Base-by-base conservation (phyloP, 2,329 filamentous ascomycete genomes). In the Epichloe amarillans region DNA sequence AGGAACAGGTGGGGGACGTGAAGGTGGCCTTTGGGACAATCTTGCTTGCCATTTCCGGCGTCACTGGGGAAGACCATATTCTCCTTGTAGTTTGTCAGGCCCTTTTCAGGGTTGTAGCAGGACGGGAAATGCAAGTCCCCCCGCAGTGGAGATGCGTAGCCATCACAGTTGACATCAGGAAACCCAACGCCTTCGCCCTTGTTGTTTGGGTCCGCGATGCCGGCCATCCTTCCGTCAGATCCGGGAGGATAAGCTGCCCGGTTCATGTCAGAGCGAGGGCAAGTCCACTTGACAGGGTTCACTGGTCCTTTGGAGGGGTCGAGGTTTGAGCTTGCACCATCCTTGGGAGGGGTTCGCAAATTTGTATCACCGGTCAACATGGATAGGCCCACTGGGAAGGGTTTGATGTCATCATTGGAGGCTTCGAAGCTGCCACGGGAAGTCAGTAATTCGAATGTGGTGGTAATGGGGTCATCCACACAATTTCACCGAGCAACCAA, bases 61-160 rank as follows among this genome's bases (percentile, higher is more conserved):
- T 66, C 62, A 3, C 64, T 65, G n/a, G 83, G 84, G 61, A 77
- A 87, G 21, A 69, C 73, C 73, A 83, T 83, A 70, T 87, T 86
- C 57, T 72, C 75, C 61, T 74, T 70, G 70, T 79, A 80, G 67
- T 82, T 72, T 35, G 72, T 67, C 40, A 82, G 69, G 51, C 77
- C 80, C 45, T 75, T 71, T 41, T 74, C 63, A 33, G 83, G 83
- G 65, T 87, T 76, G 75, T 85, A 87, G 72, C 84, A 87, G 5
- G 80, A 82, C 5, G 84, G 84, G 68, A 87, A 85, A 70, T 84
- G 83, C 40, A 86, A 68, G 56, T 87, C 82, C 51, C 77, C 74
- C 39, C 83, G 79, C 43, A 81, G 72, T 53, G 80, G 80, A 48
- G 80, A 82, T 56, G 72, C 73, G 51, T 68, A 72, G 48, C 77